These are phyloP conservation scores for Botryotinia narcissicola DNA, from an alignment of 2,329 filamentous ascomycete species.

Conservation along the genomic window DNA sequence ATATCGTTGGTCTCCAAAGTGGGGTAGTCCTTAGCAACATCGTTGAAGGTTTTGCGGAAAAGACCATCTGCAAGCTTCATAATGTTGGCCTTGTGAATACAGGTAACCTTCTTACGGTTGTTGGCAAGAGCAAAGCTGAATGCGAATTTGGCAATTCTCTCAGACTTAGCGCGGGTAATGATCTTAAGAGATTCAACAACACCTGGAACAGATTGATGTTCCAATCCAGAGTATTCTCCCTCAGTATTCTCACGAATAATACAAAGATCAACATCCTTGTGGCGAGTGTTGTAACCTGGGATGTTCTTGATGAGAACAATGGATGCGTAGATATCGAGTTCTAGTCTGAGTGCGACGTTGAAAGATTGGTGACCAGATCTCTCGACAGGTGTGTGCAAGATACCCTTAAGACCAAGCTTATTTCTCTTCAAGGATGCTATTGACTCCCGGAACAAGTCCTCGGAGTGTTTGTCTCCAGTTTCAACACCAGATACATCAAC, in stretches of 20 bases:
- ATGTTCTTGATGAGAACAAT: constrained; percentile 99
- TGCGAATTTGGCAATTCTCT: constrained; percentile 98
- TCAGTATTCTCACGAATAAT: constrained; percentile 99
- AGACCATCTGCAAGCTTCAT: constrained; percentile 99
- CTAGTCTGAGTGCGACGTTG: constrained; percentile 98
- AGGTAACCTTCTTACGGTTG: constrained; percentile 98
- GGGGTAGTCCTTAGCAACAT: constrained; percentile 90
- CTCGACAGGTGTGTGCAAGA: constrained; percentile 95
- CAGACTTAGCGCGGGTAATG: constrained; percentile 97
- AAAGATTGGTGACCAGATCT: constrained; percentile 97
- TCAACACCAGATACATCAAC: constrained; percentile 92
- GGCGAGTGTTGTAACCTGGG: constrained; percentile 94
- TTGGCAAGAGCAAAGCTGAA: constrained; percentile 98
- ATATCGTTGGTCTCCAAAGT: constrained; percentile 97
- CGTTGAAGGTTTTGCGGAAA: constrained; percentile 96
- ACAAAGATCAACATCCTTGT: constrained; percentile 96
- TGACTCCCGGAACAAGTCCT: constrained; percentile 93
- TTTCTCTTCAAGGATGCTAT: constrained; percentile 95
- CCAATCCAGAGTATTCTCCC: constrained; percentile 97
- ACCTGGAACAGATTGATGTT: constrained; percentile 95
- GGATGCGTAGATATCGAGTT: constrained; percentile 98
- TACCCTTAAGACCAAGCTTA: constrained; percentile 98
- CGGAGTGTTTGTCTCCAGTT: constrained; percentile 77
- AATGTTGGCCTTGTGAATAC: constrained; percentile 99
- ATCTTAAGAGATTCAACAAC: constrained; percentile 99